phyloP scores from a whole-genome alignment of 805 yeast genomes.

The Pichia nanzhaoensis region DNA sequence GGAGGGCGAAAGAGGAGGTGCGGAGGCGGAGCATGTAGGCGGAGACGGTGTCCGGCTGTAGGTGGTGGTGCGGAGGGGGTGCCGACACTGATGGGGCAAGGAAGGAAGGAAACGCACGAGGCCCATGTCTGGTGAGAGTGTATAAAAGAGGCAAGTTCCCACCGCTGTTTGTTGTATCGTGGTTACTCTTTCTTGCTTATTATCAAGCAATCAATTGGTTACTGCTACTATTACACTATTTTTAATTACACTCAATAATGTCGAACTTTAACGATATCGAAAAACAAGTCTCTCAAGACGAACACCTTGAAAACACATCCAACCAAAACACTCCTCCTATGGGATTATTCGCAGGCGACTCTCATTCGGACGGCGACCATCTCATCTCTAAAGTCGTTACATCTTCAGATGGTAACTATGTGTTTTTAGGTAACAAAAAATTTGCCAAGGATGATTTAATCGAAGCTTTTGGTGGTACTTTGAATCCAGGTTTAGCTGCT shows the following conservation, averaged over 20 bases:
- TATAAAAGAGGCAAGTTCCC: no score
- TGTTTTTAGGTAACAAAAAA: conserved; percentile 66
- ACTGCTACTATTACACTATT: no score
- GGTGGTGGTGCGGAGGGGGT: background rate
- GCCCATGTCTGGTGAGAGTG: no score
- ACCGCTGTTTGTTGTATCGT: no score
- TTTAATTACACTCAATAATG: conserved; percentile 1
- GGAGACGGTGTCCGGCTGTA: background rate
- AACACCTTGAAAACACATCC: conserved; percentile 12
- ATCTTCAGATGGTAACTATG: conserved; percentile 55
- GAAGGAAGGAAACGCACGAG: background rate
- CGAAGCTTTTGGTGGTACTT: conserved; percentile 76
- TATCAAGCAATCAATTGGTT: no score
- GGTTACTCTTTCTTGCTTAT: no score
- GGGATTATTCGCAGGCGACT: conserved; percentile 17
- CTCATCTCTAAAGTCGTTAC: conserved; percentile 31
- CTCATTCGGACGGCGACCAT: conserved; percentile 4
- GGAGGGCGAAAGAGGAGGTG: background rate
- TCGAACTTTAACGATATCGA: conserved; percentile 17
- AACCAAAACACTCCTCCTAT: conserved; percentile 16
- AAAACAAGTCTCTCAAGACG: conserved; percentile 17
- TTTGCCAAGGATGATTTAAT: conserved; percentile 55
- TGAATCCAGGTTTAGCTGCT: conserved; percentile 62
- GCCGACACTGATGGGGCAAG: background rate
- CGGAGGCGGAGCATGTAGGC: no score